Percentiles rank a stretch among this genome's conserved stretches.
Evolutionary conservation across 2,329 filamentous ascomycete genomes (phyloP).

Genomic region (Hansfordia pulvinata): DNA sequence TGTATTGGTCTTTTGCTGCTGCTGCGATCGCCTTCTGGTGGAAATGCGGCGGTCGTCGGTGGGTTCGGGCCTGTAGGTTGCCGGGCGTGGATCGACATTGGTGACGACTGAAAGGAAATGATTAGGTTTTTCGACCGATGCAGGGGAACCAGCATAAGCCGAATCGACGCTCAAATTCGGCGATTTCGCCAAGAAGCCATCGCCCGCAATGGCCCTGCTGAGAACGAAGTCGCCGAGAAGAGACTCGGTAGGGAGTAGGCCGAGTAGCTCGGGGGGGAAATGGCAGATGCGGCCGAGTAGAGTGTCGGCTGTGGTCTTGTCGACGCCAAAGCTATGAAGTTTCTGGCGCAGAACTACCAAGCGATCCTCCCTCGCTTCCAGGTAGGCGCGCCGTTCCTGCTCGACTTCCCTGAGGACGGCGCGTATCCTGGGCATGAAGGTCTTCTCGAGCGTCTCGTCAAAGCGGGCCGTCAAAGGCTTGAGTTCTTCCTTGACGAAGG

Average conservation of each 20-base stretch:
- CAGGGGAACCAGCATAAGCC: no score
- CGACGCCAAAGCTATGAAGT: slow-evolving; percentile 9
- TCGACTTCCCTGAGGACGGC: slow-evolving; percentile 12
- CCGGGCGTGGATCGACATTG: no score
- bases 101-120: no score
- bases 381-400: slow-evolving; percentile 11
- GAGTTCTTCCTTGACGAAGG: slow-evolving; percentile 13
- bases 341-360: slow-evolving; percentile 10
- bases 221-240: no score
- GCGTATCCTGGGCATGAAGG: slow-evolving; percentile 12
- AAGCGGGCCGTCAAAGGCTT: slow-evolving; percentile 9
- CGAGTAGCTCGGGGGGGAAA: slow-evolving; percentile 10
- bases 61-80: no score
- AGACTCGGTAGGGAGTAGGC: slow-evolving; percentile 10
- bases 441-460: slow-evolving; percentile 12
- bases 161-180: no score
- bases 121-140: no score
- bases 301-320: slow-evolving; percentile 8
- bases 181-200: no score
- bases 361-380: slow-evolving; percentile 10
- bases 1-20: no score
- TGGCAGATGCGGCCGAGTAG: slow-evolving; percentile 8
- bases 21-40: no score
- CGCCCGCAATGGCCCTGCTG: no score
- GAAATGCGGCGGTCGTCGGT: no score